Percentiles rank a stretch among this genome's conserved stretches.
Evolutionary conservation across 192 early-diverging fungal species (phyloP).

Genomic region (Diversispora eburnea): DNA sequence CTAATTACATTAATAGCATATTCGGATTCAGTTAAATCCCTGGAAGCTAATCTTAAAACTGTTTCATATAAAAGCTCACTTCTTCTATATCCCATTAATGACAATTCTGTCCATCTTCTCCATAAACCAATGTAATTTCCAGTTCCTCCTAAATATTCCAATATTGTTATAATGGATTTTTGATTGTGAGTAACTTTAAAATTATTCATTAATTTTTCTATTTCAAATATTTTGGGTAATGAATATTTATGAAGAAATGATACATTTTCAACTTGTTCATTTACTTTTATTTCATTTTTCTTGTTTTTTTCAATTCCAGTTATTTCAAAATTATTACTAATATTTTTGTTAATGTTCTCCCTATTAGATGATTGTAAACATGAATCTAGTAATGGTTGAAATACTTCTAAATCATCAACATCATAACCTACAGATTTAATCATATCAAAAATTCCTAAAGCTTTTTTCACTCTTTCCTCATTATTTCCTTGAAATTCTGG

Average conservation of each 20-base stretch:
- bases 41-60: not conserved
- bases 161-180: conserved; percentile 4
- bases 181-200: conserved; percentile 3
- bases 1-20: conserved; percentile 11
- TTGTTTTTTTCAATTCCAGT: no score
- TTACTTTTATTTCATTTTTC: not conserved
- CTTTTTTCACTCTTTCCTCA: not conserved
- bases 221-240: not conserved
- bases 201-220: conserved; percentile 1
- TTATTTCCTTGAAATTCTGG: not conserved
- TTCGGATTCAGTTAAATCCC: not conserved
- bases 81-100: conserved; percentile 4
- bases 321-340: no score
- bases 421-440: conserved; percentile 8
- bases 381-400: conserved; percentile 11
- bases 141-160: not conserved
- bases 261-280: not conserved
- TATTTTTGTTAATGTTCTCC: no score
- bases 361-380: not conserved
- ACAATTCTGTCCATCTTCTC: not conserved
- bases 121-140: not conserved
- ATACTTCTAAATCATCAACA: not conserved
- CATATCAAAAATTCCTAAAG: conserved; percentile 13
- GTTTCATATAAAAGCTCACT: conserved; percentile 13
- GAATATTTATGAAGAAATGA: not conserved